Conservation (phyloP, 805 yeast genomes). For the Nakazawaea sp. region DNA sequence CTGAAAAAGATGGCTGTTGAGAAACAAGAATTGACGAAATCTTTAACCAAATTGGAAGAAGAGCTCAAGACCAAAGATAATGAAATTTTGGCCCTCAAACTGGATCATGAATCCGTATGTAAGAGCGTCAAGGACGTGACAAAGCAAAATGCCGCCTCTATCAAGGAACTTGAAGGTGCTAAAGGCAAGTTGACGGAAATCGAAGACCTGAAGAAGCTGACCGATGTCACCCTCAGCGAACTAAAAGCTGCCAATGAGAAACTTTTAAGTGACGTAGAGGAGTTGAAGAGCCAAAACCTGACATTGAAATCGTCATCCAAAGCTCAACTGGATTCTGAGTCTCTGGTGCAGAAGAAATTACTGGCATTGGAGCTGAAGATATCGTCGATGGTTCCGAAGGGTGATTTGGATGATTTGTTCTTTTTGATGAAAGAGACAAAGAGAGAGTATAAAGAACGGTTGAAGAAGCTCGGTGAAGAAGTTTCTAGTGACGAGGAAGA, state of each 20-base stretch:
- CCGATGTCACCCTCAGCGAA: no score
- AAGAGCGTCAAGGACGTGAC: no score
- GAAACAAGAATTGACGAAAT: no score
- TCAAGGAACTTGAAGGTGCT: no score
- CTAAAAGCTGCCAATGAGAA: no score
- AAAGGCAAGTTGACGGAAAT: no score
- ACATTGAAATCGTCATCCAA: no score
- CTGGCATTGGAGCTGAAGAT: slow-evolving; percentile 7
- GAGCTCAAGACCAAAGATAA: background rate
- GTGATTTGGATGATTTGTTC: slow-evolving; percentile 70
- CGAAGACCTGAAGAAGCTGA: no score
- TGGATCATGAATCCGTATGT: no score
- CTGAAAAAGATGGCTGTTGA: no score
- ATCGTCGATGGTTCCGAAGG: slow-evolving; percentile 32
- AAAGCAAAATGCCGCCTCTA: no score
- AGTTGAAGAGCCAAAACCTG: background rate
- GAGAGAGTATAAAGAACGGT: slow-evolving; percentile 44
- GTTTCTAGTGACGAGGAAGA: slow-evolving; percentile 68
- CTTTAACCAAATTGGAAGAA: slow-evolving; percentile 1
- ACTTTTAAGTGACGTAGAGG: background rate
- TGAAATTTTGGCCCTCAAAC: no score
- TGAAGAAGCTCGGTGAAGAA: slow-evolving; percentile 48
- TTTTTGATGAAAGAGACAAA: slow-evolving; percentile 66
- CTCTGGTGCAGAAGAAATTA: slow-evolving; percentile 2
- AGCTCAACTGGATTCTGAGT: background rate